Percentiles rank a stretch among this genome's conserved stretches.
phyloP scores from a whole-genome alignment of 345 rosid species.

The Eucalyptus tenuipes region DNA sequence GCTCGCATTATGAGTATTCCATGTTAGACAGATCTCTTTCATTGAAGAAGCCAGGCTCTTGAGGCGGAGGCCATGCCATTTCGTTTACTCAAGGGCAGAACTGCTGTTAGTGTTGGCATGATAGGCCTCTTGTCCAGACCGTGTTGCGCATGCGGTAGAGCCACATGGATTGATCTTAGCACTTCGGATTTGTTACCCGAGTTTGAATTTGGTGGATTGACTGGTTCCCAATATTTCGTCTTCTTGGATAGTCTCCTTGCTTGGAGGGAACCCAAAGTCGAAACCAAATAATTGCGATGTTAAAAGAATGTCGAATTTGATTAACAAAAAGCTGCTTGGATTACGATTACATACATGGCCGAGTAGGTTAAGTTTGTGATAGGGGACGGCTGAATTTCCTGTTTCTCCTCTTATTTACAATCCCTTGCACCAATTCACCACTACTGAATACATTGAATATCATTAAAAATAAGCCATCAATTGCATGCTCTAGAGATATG shows the following conservation, averaged over 20 bases:
- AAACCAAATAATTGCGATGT: too few species aligned
- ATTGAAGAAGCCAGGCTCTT: slow-evolving; percentile 9
- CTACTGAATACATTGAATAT: slow-evolving; percentile 35
- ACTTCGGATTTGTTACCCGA: background rate
- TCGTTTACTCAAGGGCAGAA: slow-evolving; percentile 6
- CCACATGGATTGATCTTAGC: slow-evolving; percentile 2
- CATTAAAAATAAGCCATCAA: slow-evolving; percentile 21
- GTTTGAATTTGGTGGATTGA: background rate
- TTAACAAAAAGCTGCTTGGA: background rate
- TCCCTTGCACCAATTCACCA: slow-evolving; percentile 15
- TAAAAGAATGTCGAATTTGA: background rate
- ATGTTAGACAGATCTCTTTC: background rate
- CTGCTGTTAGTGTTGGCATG: slow-evolving; percentile 2
- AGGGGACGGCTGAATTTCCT: slow-evolving; percentile 1
- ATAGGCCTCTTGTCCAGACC: slow-evolving; percentile 6
- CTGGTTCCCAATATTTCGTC: background rate
- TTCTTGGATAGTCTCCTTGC: slow-evolving; percentile 11
- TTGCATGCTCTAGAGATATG: slow-evolving; percentile 34
- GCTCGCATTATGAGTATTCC: background rate
- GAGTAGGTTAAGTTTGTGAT: slow-evolving; percentile 3
- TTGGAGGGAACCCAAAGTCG: background rate
- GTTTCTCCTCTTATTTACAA: slow-evolving; percentile 11
- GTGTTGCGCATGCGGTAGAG: slow-evolving; percentile 7
- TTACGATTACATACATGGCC: background rate
- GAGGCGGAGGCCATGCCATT: background rate